phyloP scores from a whole-genome alignment of 495 filamentous ascomycete species.

The Xanthoparmelia taractica region DNA sequence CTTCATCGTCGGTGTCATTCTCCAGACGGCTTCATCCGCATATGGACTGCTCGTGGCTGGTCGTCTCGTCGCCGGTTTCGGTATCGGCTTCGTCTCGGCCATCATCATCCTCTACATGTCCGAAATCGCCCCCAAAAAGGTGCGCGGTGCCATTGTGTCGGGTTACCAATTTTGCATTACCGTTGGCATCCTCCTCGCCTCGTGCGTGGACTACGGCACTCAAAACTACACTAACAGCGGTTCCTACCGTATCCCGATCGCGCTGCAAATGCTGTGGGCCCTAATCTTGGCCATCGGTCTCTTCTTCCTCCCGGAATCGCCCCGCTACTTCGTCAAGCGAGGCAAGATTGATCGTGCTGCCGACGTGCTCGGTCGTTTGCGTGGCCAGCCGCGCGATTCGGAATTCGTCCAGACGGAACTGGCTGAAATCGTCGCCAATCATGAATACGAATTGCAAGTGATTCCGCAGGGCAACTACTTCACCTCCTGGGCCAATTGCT shows the following conservation, averaged over 20 bases:
- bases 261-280: conserved; percentile 62
- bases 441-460: conserved; percentile 55
- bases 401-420: conserved; percentile 49
- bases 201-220: conserved; percentile 47
- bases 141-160: conserved; percentile 41
- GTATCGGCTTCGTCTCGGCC: conserved; percentile 67
- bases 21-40: conserved; percentile 44
- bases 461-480: conserved; percentile 45
- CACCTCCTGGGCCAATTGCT: conserved; percentile 51
- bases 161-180: conserved; percentile 44
- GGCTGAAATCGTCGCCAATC: conserved; percentile 61
- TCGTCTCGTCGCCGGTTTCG: conserved; percentile 63
- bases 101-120: conserved; percentile 50
- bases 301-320: conserved; percentile 59
- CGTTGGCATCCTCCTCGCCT: conserved; percentile 43
- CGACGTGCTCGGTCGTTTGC: conserved; percentile 37
- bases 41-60: conserved; percentile 56
- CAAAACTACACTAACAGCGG: conserved; percentile 36
- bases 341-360: conserved; percentile 49
- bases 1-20: conserved; percentile 47
- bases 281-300: conserved; percentile 56
- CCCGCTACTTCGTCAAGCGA: conserved; percentile 52
- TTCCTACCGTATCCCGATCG: conserved; percentile 30
- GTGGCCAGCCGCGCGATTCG: conserved; percentile 35
- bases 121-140: conserved; percentile 37